Evolutionary conservation across 2,329 filamentous ascomycete genomes (phyloP).

Genomic region (Exophiala spinifera): DNA sequence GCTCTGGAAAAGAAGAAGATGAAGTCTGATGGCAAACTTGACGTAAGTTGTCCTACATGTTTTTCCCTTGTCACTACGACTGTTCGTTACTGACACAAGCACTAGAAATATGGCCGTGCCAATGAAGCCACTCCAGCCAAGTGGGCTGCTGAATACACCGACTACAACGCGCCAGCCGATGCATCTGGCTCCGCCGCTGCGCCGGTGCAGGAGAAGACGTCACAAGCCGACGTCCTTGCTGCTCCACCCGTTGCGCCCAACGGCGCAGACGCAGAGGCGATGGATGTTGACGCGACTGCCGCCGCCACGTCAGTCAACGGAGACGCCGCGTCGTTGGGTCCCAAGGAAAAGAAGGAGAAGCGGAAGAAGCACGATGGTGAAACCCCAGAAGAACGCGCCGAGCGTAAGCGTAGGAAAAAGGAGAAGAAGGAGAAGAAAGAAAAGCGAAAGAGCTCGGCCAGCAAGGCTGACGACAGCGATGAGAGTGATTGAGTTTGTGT

Average conservation of each 20-base stretch:
- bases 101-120: conserved; percentile 79
- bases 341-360: conserved; percentile 43
- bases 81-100: neutral
- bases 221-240: conserved; percentile 36
- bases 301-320: conserved; percentile 31
- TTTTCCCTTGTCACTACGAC: neutral
- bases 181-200: conserved; percentile 45
- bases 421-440: conserved; percentile 55
- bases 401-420: conserved; percentile 52
- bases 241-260: conserved; percentile 32
- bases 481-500: conserved; percentile 14
- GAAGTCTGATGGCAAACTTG: conserved; percentile 95
- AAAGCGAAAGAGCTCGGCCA: conserved; percentile 23
- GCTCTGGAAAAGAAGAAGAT: conserved; percentile 99
- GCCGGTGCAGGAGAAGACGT: conserved; percentile 44
- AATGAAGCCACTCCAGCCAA: conserved; percentile 92
- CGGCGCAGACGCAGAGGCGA: conserved; percentile 40
- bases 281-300: conserved; percentile 44
- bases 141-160: conserved; percentile 91
- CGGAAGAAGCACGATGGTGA: conserved; percentile 58
- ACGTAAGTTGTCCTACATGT: conserved; percentile 51
- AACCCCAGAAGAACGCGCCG: conserved; percentile 46
- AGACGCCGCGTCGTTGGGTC: conserved; percentile 31
- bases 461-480: conserved; percentile 26
- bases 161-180: conserved; percentile 65